These are phyloP conservation scores for Amphichorda felina DNA, from an alignment of 2,329 filamentous ascomycete genomes.

Conservation along the genomic window DNA sequence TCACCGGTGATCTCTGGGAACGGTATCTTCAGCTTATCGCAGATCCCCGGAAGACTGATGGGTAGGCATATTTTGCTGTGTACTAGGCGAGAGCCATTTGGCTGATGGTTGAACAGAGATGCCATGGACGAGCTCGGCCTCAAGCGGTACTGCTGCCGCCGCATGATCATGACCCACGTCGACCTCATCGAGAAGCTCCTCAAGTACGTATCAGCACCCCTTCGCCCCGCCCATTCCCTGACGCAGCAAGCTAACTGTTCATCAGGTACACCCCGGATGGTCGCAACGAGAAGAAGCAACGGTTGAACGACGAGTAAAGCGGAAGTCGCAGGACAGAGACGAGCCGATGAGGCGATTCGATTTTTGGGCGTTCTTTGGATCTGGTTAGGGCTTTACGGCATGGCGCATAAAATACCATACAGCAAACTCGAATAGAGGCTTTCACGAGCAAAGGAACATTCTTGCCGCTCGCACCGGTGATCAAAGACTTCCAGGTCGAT, in stretches of 20 bases:
- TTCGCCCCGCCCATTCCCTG: not conserved
- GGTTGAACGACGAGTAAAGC: constrained; percentile 21
- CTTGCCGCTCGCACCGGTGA: too few relatives aligned
- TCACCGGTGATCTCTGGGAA: constrained; percentile 96
- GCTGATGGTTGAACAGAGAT: too few relatives aligned
- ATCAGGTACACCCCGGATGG: constrained; percentile 49
- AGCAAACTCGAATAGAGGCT: not conserved
- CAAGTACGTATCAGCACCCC: constrained; percentile 48
- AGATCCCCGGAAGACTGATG: constrained; percentile 55
- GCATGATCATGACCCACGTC: constrained; percentile 99
- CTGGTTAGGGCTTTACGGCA: not conserved
- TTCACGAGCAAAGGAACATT: not conserved
- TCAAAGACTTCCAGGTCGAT: too few relatives aligned
- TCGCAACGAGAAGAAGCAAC: constrained; percentile 48
- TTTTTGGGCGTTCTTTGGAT: not conserved
- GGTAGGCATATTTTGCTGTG: constrained; percentile 32
- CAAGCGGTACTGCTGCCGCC: constrained; percentile 94
- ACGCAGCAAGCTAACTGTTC: not conserved
- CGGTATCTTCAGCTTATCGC: constrained; percentile 84
- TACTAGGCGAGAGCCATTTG: too few relatives aligned
- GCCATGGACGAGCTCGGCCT: constrained; percentile 92
- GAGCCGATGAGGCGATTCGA: too few relatives aligned
- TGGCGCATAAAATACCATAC: not conserved
- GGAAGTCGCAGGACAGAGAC: not conserved
- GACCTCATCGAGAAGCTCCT: constrained; percentile 97